These are phyloP conservation scores for Cardiospermum halicacabum DNA, from an alignment of 345 rosid species.

Conservation along the genomic window DNA sequence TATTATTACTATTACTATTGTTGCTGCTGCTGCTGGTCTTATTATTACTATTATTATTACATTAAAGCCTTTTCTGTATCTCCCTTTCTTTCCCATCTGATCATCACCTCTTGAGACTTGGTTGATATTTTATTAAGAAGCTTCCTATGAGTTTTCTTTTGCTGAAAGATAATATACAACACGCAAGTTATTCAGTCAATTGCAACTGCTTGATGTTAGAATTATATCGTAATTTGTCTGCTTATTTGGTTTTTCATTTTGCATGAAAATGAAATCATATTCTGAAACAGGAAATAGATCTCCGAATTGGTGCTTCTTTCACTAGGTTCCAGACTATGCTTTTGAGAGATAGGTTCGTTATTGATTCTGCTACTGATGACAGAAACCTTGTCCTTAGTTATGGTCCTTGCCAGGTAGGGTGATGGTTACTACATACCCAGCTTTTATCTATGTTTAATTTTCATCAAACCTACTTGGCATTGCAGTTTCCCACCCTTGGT, in stretches of 20 bases:
- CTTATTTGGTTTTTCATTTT: not conserved
- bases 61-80: no score
- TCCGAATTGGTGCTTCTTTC: slow-evolving; percentile 96
- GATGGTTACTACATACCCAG: slow-evolving; percentile 6
- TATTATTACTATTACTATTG: no score
- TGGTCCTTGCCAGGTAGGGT: slow-evolving; percentile 94
- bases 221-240: not conserved
- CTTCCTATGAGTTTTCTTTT: not conserved
- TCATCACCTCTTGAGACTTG: not conserved
- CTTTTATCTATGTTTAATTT: slow-evolving; percentile 18
- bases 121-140: not conserved
- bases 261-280: not conserved
- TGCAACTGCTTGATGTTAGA: not conserved
- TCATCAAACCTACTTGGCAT: slow-evolving; percentile 9
- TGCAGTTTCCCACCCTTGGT: slow-evolving; percentile 94
- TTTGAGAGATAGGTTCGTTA: slow-evolving; percentile 68
- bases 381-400: slow-evolving; percentile 87
- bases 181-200: not conserved
- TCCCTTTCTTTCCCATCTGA: not conserved
- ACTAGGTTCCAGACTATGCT: slow-evolving; percentile 96
- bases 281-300: slow-evolving; percentile 73
- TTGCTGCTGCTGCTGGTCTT: no score
- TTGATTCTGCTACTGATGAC: slow-evolving; percentile 68
- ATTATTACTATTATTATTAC: no score
- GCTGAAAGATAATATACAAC: not conserved